phyloP scores from a whole-genome alignment of 2,329 filamentous ascomycete species.

The Colletotrichum theobromicola region DNA sequence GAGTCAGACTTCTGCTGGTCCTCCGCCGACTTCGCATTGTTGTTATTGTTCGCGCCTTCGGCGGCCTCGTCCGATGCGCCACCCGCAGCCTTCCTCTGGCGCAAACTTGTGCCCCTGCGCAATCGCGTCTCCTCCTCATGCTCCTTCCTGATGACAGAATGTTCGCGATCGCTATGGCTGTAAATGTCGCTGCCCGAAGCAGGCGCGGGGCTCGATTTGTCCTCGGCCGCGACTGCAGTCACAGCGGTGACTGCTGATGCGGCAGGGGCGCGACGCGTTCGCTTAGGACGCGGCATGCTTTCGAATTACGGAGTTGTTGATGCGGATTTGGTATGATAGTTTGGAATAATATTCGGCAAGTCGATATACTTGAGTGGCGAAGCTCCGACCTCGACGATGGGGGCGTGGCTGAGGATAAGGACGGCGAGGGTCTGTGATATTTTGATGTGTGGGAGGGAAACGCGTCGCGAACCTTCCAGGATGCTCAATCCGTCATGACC shows the following conservation, averaged over 20 bases:
- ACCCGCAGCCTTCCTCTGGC: conserved; percentile 25
- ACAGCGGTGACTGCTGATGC: conserved; percentile 22
- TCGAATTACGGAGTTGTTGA: background rate
- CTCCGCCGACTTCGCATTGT: conserved; percentile 24
- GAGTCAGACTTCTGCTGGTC: conserved; percentile 33
- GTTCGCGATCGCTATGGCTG: conserved; percentile 39
- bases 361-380: background rate
- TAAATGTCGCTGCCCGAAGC: conserved; percentile 34
- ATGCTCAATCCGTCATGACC: background rate
- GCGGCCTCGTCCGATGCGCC: conserved; percentile 41
- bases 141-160: conserved; percentile 28
- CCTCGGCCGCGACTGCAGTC: conserved; percentile 6
- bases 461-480: conserved; percentile 18
- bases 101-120: conserved; percentile 18
- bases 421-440: conserved; percentile 9
- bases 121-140: conserved; percentile 14
- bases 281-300: conserved; percentile 35
- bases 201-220: conserved; percentile 7
- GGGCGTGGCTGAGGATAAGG: background rate
- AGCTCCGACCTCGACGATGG: background rate
- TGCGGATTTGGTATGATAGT: background rate
- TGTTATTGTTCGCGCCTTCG: conserved; percentile 33
- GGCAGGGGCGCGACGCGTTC: conserved; percentile 32
- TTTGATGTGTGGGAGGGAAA: conserved; percentile 20
- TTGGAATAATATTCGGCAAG: background rate